Evolutionary conservation across 164 flowering plant genomes (phyloP).

Genomic region (Houttuynia cordata): DNA sequence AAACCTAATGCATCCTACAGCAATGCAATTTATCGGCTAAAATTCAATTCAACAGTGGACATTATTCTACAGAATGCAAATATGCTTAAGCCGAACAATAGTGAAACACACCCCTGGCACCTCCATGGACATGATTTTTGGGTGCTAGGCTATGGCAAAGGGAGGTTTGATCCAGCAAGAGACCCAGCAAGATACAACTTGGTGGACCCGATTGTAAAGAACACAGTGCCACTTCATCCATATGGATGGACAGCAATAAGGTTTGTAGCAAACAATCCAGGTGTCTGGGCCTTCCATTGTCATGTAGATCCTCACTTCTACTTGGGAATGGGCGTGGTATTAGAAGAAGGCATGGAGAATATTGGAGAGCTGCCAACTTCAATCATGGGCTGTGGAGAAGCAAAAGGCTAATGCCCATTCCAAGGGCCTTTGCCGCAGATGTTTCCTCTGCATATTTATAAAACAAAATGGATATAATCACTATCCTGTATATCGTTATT

Average conservation of each 20-base stretch:
- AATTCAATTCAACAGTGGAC: conserved; percentile 54
- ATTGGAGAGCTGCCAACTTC: conserved; percentile 51
- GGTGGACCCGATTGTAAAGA: conserved; percentile 61
- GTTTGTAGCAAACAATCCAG: conserved; percentile 60
- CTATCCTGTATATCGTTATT: no score
- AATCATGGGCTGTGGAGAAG: conserved; percentile 53
- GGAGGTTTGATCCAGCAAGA: conserved; percentile 30
- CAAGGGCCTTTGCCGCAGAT: no score
- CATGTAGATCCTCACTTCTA: conserved; percentile 72
- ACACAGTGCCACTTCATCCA: conserved; percentile 55
- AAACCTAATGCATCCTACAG: conserved; percentile 43
- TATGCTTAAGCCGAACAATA: conserved; percentile 23
- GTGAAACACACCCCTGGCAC: conserved; percentile 93
- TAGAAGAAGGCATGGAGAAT: conserved; percentile 56
- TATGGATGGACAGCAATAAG: conserved; percentile 79
- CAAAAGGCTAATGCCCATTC: conserved; percentile 6
- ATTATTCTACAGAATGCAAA: conserved; percentile 64
- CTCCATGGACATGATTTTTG: conserved; percentile 85
- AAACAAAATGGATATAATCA: no score
- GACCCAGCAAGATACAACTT: conserved; percentile 43
- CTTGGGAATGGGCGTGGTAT: conserved; percentile 80
- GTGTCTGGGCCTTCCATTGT: conserved; percentile 80
- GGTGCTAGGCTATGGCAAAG: conserved; percentile 72
- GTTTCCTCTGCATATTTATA: no score
- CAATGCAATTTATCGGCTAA: conserved; percentile 30